Base-by-base conservation (phyloP, 192 early-diverging fungal genomes). In the Podila minutissima region DNA sequence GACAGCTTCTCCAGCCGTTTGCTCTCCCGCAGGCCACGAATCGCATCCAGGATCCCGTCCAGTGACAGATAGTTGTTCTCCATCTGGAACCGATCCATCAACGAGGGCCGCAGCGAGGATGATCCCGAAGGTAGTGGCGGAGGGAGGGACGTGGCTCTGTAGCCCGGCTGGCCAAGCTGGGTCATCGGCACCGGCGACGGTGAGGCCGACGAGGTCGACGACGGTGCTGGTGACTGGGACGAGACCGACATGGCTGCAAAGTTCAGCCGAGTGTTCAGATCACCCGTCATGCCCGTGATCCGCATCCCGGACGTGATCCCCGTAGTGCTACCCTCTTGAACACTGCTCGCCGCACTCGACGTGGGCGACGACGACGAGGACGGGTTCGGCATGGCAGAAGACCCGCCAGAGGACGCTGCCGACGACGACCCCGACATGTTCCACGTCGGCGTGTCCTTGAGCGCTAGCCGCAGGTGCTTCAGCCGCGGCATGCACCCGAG, bases 31-130 rank as follows among this genome's bases (percentile, higher is more conserved):
- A 81, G 7, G 1, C 77, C 71, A 11, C 72, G 70, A 31, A 81
- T 81, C 22, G 77, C 77, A 57, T 81, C 77, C 17, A 81, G 26
- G 19, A 81, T 81, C 26, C 77, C 77, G 19, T 81, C 77, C 20
- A 81, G 62, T 1, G 77, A 81, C 24, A 81, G 49, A 37, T 69
- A 73, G 58, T 72, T 81, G 41, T 81, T 81, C 20, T 81, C 77
- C 7, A 67, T 60, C 41, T 81, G 67, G 31, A 81, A 81, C 5
- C 77, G 71, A 26, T 81, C 77, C 71, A 81, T 69, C 38, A 65
- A 15, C 29, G 59, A 61, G 31, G 59, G 17, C 24, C 59, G 59
- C 20, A 26, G 31, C 31, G 59, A 61, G 3, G 26, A 24, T 15
- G 22, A 31, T 8, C 53, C 53, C 1, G n/a, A 53, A 24, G 53